A percentile compares a stretch with the other conserved stretches of the same genome.
Evolutionary conservation across 2,329 filamentous ascomycete species (phyloP).

Genomic region (Paraphaeosphaeria minitans): DNA sequence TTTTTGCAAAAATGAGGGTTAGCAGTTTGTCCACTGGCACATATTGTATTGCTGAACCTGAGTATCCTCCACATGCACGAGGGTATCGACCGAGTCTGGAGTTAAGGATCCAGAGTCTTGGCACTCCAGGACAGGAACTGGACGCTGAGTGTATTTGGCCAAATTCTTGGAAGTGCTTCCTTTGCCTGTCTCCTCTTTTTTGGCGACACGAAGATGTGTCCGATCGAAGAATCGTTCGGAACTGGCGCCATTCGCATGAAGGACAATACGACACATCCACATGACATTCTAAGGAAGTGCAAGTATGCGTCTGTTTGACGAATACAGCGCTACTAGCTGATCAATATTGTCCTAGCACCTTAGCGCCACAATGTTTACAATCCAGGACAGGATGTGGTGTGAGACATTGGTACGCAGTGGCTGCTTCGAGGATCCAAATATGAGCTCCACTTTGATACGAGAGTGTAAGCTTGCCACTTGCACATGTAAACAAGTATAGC

Average conservation of each 20-base stretch:
- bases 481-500: background rate
- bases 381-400: background rate
- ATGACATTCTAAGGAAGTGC: background rate
- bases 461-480: background rate
- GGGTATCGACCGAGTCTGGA: background rate
- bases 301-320: background rate
- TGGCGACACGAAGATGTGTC: background rate
- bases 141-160: background rate
- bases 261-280: background rate
- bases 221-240: background rate
- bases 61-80: background rate
- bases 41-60: background rate
- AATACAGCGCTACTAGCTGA: background rate
- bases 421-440: background rate
- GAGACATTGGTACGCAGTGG: background rate
- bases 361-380: background rate
- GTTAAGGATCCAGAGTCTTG: background rate
- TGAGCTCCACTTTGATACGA: background rate
- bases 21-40: background rate
- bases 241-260: background rate
- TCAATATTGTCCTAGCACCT: background rate
- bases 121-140: background rate
- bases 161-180: background rate
- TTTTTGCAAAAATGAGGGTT: slow-evolving; percentile 55
- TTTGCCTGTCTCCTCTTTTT: background rate